Evolutionary conservation across 208 protist species (phyloP).

Genomic region (Kentomonas sorsogonicus): DNA sequence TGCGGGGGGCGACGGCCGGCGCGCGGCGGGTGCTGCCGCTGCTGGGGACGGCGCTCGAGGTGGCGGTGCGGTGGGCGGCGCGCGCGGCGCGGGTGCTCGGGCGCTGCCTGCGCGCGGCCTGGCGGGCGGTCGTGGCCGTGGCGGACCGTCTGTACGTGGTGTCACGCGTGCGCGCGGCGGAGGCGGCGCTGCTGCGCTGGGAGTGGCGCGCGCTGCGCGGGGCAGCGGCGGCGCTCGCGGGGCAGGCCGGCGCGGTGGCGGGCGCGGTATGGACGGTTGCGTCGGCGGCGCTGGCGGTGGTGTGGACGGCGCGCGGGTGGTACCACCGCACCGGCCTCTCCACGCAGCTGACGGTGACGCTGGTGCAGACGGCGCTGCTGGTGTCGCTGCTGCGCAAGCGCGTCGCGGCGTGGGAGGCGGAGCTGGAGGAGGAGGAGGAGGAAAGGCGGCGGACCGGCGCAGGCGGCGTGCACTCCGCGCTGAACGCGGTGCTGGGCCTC

Average conservation of each 20-base stretch:
- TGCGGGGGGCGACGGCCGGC: not conserved
- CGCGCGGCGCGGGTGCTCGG: conserved; percentile 11
- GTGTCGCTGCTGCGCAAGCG: conserved; percentile 65
- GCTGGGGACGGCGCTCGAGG: not conserved
- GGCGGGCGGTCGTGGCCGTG: too few species aligned
- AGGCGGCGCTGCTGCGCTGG: conserved; percentile 20
- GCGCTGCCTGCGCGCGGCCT: conserved; percentile 12
- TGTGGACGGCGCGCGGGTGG: conserved; percentile 9
- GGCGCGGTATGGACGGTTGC: conserved; percentile 1
- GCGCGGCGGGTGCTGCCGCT: conserved; percentile 6
- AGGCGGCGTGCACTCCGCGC: not conserved
- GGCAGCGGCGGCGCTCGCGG: not conserved
- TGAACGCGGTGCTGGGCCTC: too few species aligned
- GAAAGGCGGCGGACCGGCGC: conserved; percentile 5
- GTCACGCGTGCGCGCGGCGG: too few species aligned
- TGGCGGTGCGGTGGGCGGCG: not conserved
- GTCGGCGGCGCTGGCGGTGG: not conserved
- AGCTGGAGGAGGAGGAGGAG: conserved; percentile 8
- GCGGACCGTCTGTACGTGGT: too few species aligned
- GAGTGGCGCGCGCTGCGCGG: conserved; percentile 22
- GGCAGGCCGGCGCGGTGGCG: not conserved
- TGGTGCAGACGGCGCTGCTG: conserved; percentile 63
- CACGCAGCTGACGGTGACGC: conserved; percentile 43
- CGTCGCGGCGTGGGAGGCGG: conserved; percentile 28
- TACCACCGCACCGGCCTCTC: conserved; percentile 62